These are phyloP conservation scores for Trametes hirsuta DNA, from an alignment of 1,284 basidiomycete species.

Conservation along the genomic window DNA sequence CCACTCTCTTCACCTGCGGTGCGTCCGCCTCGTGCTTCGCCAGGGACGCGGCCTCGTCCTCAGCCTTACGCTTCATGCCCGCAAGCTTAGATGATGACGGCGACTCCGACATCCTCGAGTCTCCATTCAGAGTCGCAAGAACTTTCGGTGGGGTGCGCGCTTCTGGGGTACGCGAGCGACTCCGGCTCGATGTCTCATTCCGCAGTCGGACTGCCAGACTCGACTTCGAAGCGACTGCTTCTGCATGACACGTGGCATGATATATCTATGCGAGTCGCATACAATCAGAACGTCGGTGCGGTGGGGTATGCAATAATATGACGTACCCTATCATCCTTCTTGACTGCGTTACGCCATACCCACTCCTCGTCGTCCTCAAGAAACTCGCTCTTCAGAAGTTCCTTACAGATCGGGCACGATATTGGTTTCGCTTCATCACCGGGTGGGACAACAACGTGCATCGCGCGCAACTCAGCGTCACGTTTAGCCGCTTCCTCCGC, in stretches of 20 bases:
- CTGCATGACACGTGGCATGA: slow-evolving; percentile 91
- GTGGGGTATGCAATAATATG: not conserved
- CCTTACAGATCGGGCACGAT: slow-evolving; percentile 97
- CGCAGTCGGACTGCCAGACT: slow-evolving; percentile 68
- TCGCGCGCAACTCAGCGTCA: slow-evolving; percentile 75
- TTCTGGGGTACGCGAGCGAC: slow-evolving; percentile 77
- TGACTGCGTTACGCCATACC: slow-evolving; percentile 94
- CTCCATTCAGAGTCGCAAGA: slow-evolving; percentile 22
- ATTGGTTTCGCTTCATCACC: slow-evolving; percentile 80
- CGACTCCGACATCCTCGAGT: slow-evolving; percentile 38
- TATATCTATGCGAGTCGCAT: slow-evolving; percentile 58
- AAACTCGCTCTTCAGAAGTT: slow-evolving; percentile 90
- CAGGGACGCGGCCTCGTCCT: slow-evolving; percentile 43
- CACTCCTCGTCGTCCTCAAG: slow-evolving; percentile 98
- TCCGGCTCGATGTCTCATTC: slow-evolving; percentile 57
- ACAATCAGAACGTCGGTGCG: slow-evolving; percentile 8
- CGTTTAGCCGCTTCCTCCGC: slow-evolving; percentile 72
- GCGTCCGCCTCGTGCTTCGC: slow-evolving; percentile 18
- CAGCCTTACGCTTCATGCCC: slow-evolving; percentile 74
- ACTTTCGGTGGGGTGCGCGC: slow-evolving; percentile 49
- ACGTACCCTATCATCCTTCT: slow-evolving; percentile 80
- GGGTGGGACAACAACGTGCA: slow-evolving; percentile 86
- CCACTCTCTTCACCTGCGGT: slow-evolving; percentile 36
- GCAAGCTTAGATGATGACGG: slow-evolving; percentile 53
- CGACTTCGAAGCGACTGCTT: slow-evolving; percentile 65